Evolutionary conservation across 176 grass and related monocot genomes (phyloP).

Genomic region (Pharus latifolius): DNA sequence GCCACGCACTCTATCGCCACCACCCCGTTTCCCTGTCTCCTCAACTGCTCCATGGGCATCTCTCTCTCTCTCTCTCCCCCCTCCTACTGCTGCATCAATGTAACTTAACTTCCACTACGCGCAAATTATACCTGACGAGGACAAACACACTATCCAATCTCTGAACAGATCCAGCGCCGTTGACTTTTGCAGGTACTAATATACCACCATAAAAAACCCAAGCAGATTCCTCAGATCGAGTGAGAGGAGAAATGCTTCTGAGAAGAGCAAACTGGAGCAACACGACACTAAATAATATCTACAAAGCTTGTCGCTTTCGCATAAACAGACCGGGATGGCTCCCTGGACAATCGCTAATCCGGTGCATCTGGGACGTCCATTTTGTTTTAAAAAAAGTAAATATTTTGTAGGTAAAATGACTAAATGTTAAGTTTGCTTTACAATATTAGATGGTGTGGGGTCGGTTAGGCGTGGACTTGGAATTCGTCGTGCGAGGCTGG

Average conservation of each 20-base stretch:
- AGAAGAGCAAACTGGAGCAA: background rate
- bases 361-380: background rate
- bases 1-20: slow-evolving; percentile 85
- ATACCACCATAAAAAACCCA: background rate
- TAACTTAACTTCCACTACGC: no score
- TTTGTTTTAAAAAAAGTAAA: no score
- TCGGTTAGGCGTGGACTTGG: background rate
- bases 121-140: no score
- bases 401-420: no score
- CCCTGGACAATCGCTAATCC: background rate
- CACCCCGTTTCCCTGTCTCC: slow-evolving; percentile 12
- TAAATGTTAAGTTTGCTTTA: background rate
- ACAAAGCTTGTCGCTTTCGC: background rate
- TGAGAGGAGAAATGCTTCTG: no score
- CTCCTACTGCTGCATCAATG: background rate
- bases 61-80: background rate
- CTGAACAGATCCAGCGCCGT: slow-evolving; percentile 8
- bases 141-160: no score
- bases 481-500: background rate
- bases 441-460: background rate
- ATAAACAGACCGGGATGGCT: background rate
- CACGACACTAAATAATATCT: no score
- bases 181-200: slow-evolving; percentile 11
- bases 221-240: slow-evolving; percentile 3
- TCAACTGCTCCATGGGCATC: slow-evolving; percentile 36